Evolutionary conservation across 768 basidiomycete species (phyloP).

Genomic region (Ramaria rubella): DNA sequence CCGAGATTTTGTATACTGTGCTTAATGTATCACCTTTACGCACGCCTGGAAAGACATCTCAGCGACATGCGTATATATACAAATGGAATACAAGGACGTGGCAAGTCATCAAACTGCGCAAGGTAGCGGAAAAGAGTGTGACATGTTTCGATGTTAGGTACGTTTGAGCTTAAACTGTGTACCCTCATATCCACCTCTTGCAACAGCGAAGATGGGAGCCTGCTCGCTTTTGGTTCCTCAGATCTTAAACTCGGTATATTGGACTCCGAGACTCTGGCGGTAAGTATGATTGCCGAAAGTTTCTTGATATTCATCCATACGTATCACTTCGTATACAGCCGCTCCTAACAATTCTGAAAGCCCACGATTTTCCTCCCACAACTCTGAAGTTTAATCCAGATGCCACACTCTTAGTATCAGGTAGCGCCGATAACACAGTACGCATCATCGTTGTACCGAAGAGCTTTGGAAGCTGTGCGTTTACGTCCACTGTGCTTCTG

Average conservation of each 20-base stretch:
- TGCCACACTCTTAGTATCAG: conserved; percentile 75
- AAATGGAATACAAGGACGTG: conserved; percentile 72
- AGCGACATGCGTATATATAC: conserved; percentile 55
- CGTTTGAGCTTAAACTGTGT: conserved; percentile 14
- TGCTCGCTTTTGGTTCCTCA: conserved; percentile 81
- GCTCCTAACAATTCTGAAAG: conserved; percentile 77
- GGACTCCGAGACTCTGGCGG: conserved; percentile 70
- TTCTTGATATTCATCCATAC: not conserved
- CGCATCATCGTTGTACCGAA: conserved; percentile 72
- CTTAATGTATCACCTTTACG: conserved; percentile 65
- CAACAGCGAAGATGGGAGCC: conserved; percentile 67
- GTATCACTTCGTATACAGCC: conserved; percentile 48
- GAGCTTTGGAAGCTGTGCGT: conserved; percentile 37
- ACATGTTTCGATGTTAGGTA: conserved; percentile 90
- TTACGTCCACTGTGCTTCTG: not conserved
- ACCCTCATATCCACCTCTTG: no score
- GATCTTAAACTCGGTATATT: conserved; percentile 81
- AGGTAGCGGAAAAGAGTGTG: conserved; percentile 70
- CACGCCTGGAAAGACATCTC: conserved; percentile 42
- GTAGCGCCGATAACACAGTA: conserved; percentile 85
- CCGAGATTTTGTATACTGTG: conserved; percentile 56
- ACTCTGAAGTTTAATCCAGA: conserved; percentile 82
- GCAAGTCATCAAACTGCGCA: conserved; percentile 58
- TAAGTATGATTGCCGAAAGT: conserved; percentile 32
- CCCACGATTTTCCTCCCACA: conserved; percentile 93